These are phyloP conservation scores for Adansonia digitata DNA, from an alignment of 345 rosid species.

Conservation along the genomic window DNA sequence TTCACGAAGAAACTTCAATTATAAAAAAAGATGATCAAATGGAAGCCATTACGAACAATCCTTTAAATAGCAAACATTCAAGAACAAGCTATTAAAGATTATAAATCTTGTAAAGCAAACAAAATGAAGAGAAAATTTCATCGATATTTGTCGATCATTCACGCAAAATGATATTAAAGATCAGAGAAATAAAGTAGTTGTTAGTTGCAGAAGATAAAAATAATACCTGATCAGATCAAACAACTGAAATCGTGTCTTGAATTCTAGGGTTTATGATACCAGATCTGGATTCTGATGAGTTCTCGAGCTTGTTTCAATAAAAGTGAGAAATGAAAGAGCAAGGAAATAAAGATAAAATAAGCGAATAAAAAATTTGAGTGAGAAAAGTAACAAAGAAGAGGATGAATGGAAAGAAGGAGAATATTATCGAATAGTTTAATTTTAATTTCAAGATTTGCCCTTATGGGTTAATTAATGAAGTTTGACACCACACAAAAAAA, in stretches of 20 bases:
- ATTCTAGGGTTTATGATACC: slow-evolving; percentile 12
- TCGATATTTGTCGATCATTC: not conserved
- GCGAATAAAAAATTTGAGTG: not conserved
- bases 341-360: not conserved
- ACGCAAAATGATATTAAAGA: slow-evolving; percentile 3
- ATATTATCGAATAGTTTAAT: not conserved
- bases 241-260: not conserved
- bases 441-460: no score
- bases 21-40: not conserved
- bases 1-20: not conserved
- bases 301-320: slow-evolving; percentile 9
- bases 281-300: slow-evolving; percentile 22
- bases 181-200: not conserved
- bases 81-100: not conserved
- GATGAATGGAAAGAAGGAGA: not conserved
- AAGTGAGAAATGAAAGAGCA: slow-evolving; percentile 4
- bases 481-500: no score
- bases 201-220: not conserved
- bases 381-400: not conserved
- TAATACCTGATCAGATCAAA: slow-evolving; percentile 26
- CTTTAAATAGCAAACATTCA: not conserved
- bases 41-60: not conserved
- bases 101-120: not conserved
- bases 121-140: not conserved
- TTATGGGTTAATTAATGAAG: no score